These are phyloP conservation scores for Citrus medica DNA, from an alignment of 345 rosid species.

Conservation along the genomic window DNA sequence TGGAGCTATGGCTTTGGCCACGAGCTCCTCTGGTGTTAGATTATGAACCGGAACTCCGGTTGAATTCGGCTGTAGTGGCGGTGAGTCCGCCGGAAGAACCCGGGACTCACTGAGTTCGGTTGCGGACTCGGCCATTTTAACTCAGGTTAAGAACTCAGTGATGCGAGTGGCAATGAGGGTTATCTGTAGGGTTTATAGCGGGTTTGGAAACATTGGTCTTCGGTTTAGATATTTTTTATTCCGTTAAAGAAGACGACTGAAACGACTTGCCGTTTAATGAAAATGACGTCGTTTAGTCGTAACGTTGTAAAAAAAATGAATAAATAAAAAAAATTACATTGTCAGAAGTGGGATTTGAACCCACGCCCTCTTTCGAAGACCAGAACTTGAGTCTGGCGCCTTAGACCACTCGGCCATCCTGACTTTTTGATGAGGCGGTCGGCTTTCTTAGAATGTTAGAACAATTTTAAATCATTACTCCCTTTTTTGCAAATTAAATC, in stretches of 20 bases:
- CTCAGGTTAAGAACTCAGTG: background rate
- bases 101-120: conserved; percentile 4
- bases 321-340: too few species aligned
- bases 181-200: background rate
- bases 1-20: conserved; percentile 77
- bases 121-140: conserved; percentile 18
- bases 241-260: background rate
- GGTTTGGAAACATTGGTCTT: background rate
- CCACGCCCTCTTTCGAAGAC: conserved; percentile 46
- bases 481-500: too few species aligned
- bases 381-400: conserved; percentile 89
- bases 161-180: background rate
- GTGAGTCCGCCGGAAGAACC: background rate
- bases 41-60: conserved; percentile 43
- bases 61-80: conserved; percentile 28
- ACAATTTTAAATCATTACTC: too few species aligned
- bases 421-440: conserved; percentile 13
- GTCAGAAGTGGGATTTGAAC: conserved; percentile 18
- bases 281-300: background rate
- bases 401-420: conserved; percentile 89
- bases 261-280: background rate
- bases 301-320: too few species aligned
- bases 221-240: background rate
- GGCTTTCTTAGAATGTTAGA: accelerated
- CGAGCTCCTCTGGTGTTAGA: conserved; percentile 62